Evolutionary conservation across 1,284 basidiomycete species (phyloP).

Genomic region (Pseudozyma hubeiensis): DNA sequence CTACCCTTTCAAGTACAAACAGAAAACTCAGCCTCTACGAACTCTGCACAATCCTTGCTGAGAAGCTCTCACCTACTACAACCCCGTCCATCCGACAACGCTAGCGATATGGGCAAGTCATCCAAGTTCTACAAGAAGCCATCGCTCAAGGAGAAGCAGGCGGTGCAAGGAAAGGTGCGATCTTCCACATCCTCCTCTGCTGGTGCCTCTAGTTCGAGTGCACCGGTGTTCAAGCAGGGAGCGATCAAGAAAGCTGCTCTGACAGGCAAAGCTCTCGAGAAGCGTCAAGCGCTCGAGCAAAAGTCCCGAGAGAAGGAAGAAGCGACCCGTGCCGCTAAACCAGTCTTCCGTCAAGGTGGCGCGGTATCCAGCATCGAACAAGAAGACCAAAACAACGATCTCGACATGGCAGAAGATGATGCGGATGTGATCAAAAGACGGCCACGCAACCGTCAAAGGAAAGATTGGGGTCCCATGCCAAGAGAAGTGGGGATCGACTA

Average conservation of each 20-base stretch:
- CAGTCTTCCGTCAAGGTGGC: slow-evolving; percentile 39
- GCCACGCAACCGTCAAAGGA: slow-evolving; percentile 39
- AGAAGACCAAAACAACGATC: slow-evolving; percentile 8
- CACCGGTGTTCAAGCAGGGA: slow-evolving; percentile 23
- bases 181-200: slow-evolving; percentile 26
- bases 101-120: slow-evolving; percentile 41
- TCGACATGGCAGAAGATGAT: slow-evolving; percentile 14
- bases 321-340: slow-evolving; percentile 38
- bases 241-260: slow-evolving; percentile 34
- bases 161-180: slow-evolving; percentile 33
- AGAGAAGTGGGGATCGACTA: slow-evolving; percentile 53
- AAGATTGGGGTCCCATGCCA: slow-evolving; percentile 50
- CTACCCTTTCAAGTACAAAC: too few relatives aligned
- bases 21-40: background rate
- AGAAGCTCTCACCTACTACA: too few relatives aligned
- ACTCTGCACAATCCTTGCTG: background rate
- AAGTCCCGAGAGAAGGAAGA: slow-evolving; percentile 43
- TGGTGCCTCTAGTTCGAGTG: slow-evolving; percentile 1
- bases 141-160: slow-evolving; percentile 50
- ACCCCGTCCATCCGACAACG: background rate
- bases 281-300: slow-evolving; percentile 29
- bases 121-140: slow-evolving; percentile 57
- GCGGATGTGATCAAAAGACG: slow-evolving; percentile 41
- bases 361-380: slow-evolving; percentile 10
- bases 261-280: slow-evolving; percentile 35